Evolutionary conservation across 148 eudicot genomes (phyloP).

Genomic region (Rhododendron vialii): DNA sequence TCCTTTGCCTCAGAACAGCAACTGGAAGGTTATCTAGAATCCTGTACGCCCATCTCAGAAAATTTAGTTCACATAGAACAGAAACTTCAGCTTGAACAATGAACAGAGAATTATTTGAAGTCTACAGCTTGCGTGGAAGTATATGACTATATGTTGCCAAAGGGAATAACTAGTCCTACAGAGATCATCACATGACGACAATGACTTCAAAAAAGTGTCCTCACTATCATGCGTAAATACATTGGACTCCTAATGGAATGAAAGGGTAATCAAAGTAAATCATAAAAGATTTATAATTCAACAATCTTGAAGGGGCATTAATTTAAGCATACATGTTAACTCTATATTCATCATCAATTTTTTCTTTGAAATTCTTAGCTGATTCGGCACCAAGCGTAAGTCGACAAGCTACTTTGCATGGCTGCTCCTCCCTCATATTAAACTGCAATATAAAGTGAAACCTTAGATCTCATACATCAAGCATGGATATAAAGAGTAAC

Average conservation of each 20-base stretch:
- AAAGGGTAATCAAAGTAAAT: not conserved
- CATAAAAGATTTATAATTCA: not conserved
- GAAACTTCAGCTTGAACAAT: not conserved
- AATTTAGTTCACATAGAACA: not conserved
- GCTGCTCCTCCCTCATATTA: constrained; percentile 40
- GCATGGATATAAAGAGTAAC: not conserved
- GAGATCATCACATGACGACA: not conserved
- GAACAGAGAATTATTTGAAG: not conserved
- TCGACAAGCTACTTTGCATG: constrained; percentile 41
- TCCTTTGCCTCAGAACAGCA: constrained; percentile 55
- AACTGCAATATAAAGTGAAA: constrained; percentile 20
- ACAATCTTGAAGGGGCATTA: not conserved
- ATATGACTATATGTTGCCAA: not conserved
- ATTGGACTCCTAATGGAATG: not conserved
- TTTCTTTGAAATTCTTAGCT: constrained; percentile 40
- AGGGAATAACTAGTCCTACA: not conserved
- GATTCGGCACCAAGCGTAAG: constrained; percentile 28
- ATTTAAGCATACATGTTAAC: constrained; percentile 34
- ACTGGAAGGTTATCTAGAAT: constrained; percentile 61
- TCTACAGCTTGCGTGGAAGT: not conserved
- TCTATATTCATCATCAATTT: constrained; percentile 42
- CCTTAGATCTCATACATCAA: not conserved
- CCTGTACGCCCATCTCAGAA: constrained; percentile 29
- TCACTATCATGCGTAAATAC: not conserved
- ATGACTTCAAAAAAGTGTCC: not conserved